Base-by-base conservation (phyloP, 2,329 filamentous ascomycete genomes). In the Huntiella omanensis region DNA sequence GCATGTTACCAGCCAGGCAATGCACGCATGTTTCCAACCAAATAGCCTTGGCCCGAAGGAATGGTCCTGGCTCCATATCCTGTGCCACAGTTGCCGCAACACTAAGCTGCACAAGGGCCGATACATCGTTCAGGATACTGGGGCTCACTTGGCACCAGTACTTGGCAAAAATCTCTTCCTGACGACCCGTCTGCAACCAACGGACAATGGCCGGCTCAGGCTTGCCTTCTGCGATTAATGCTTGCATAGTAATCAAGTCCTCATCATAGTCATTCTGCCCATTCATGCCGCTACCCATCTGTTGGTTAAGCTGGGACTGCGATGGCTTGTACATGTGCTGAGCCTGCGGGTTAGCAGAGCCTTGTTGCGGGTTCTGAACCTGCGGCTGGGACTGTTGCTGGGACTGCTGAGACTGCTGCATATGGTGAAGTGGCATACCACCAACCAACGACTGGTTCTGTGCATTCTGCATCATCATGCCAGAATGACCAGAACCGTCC, bases 361-460 rank as follows among this genome's bases (percentile, higher is more conserved):
- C 32, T 32, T 49, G 48, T 37, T 42, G 40, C n/a, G 33, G 48
- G 11, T 64, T 64, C 33, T 62, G 60, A 33, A 64, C 58, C 40
- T 55, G 54, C 37, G 69, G 32, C 67, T 67, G 52, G 71, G 66
- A 47, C 69, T 70, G 44, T 62, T 52, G 65, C 47, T 67, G 54
- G 2, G 56, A 55, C 35, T 58, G 57, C 28, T 58, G 58, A 6
- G 56, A 55, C 17, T 58, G 56, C 40, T 63, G 64, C 33, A 62
- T 59, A 33, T 65, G 59, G 4, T 64, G 62, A 11, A 55, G 56
- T 40, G 55, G 59, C 50, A 77, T 73, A 36, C 34, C 34, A 36
- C 34, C 34, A 43, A 77, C 70, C 55, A 84, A 80, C 43, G 76
- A 72, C 54, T 85, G 80, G 43, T 86, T 62, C 50, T 80, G 80